Base-by-base conservation (phyloP, 371 early-diverging fungal species). In the Mortierella sp. region DNA sequence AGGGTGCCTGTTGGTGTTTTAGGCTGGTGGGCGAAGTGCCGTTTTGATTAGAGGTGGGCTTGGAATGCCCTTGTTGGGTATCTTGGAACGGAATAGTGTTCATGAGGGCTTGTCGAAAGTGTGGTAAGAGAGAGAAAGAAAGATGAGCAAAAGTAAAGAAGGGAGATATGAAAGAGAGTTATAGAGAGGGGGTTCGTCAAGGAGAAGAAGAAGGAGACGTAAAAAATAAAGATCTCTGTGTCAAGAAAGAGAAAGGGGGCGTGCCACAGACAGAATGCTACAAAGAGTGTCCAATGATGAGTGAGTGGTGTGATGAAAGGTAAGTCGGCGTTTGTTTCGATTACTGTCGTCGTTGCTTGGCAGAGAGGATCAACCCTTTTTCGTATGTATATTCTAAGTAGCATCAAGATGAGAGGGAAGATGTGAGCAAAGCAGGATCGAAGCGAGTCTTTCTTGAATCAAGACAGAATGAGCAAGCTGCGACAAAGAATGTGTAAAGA, bases 1-100 rank as follows among this genome's bases (percentile, higher is more conserved):
- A 86, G 34, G 82, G 68, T 2, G 57, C 58, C 34, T 84, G 84
- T 26, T 81, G 84, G 50, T 84, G 84, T 73, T 84, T 84, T 21
- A 73, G 42, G 45, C 48, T 76, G 14, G 74, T 68, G 44, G 81
- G 72, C 44, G 81, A 76, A 26, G 70, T 70, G 13, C 52, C 73
- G 38, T 60, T 50, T 38, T 71, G 50, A 42, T 11, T 54, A 21
- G 63, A 24, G 42, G 21, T 65, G 34, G 70, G 45, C 72, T 76
- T 76, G 73, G 77, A 58, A 5, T 78, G 74, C 21, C 71, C 50
- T 44, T 78, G 79, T 50, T 78, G 79, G 55, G 9, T 72, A 70
- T 70, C 70, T 9, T 77, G 72, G 54, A 80, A 73, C 31, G 82
- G 80, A 26, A 72, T 26, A 38, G 78, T 77, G 74, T 82, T 82